Evolutionary conservation across 225 moss, liverwort and hornwort species (phyloP).

Genomic region (Polytrichum commune): DNA sequence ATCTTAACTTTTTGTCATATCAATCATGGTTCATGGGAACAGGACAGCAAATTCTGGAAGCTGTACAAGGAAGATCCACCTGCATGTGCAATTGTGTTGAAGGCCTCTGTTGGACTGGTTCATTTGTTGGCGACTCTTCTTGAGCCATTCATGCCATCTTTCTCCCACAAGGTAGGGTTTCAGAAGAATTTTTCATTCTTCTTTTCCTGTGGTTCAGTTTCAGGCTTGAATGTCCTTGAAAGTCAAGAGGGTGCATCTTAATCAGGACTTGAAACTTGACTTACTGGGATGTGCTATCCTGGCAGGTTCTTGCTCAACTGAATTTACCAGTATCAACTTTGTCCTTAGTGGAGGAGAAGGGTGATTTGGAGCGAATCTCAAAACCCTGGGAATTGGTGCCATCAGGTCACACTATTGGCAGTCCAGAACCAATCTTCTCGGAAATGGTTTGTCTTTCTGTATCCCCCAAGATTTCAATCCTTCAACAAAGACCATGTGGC

Average conservation of each 20-base stretch:
- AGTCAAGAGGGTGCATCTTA: too few relatives aligned
- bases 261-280: too few relatives aligned
- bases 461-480: too few relatives aligned
- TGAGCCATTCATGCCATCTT: slow-evolving; percentile 75
- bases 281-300: neutral
- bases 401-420: slow-evolving; percentile 77
- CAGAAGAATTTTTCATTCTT: too few relatives aligned
- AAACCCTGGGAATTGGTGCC: slow-evolving; percentile 82
- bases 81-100: slow-evolving; percentile 58
- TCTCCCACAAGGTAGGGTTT: slow-evolving; percentile 54
- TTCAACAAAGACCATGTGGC: too few relatives aligned
- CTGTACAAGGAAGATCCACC: slow-evolving; percentile 64
- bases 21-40: slow-evolving; percentile 5
- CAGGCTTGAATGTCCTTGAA: too few relatives aligned
- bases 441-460: slow-evolving; percentile 59
- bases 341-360: slow-evolving; percentile 60
- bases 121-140: slow-evolving; percentile 56
- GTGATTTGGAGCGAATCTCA: slow-evolving; percentile 62
- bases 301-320: slow-evolving; percentile 72
- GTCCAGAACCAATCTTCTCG: slow-evolving; percentile 71
- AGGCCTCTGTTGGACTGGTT: slow-evolving; percentile 56
- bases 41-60: slow-evolving; percentile 75
- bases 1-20: too few relatives aligned
- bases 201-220: too few relatives aligned
- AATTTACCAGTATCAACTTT: slow-evolving; percentile 67